Conservation (phyloP, 768 basidiomycete species). For the Phaffia australis region DNA sequence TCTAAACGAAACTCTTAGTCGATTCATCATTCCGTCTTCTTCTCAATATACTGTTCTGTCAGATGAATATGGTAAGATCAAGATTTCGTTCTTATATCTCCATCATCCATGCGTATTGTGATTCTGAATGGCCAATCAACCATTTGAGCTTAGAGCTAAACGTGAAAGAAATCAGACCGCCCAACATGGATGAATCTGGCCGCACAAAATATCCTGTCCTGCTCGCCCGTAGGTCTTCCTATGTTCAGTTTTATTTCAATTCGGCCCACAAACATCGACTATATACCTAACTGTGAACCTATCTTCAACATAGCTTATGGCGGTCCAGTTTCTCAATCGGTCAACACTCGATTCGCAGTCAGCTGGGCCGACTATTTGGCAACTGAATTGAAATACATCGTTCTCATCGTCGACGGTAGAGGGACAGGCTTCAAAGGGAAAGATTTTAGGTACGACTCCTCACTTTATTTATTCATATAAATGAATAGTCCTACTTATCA, state of each 20-base stretch:
- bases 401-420: constrained; percentile 81
- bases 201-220: constrained; percentile 90
- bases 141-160: constrained; percentile 56
- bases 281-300: background rate
- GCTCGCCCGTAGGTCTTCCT: constrained; percentile 57
- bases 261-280: background rate
- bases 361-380: constrained; percentile 85
- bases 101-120: constrained; percentile 23
- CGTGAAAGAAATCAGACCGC: constrained; percentile 80
- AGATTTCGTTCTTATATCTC: background rate
- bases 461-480: background rate
- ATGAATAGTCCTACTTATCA: too few relatives aligned
- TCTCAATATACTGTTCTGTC: constrained; percentile 27
- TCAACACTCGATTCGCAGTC: constrained; percentile 53
- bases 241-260: background rate
- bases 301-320: constrained; percentile 45
- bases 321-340: constrained; percentile 74
- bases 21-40: constrained; percentile 41
- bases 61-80: constrained; percentile 22
- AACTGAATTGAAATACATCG: constrained; percentile 66
- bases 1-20: constrained; percentile 53
- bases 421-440: constrained; percentile 90
- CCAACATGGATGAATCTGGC: constrained; percentile 87
- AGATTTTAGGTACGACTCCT: constrained; percentile 40
- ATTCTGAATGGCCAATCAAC: background rate